phyloP scores from a whole-genome alignment of 2,329 filamentous ascomycete species.

The Beauveria rudraprayagi region DNA sequence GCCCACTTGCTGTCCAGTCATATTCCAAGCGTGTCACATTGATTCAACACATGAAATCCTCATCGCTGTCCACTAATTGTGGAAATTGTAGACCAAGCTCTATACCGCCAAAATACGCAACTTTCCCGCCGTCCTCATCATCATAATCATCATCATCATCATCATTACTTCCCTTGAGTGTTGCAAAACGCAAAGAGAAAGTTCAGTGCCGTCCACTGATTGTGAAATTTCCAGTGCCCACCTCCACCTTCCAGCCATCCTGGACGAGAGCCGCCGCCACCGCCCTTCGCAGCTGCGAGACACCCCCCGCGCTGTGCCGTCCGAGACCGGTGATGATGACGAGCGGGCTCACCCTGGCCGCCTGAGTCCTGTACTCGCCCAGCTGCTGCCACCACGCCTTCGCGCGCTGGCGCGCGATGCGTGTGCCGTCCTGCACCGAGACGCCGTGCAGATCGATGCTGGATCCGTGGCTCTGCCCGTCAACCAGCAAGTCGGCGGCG shows the following conservation, averaged over 20 bases:
- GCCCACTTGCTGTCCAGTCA: background rate
- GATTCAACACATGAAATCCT: background rate
- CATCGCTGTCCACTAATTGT: background rate
- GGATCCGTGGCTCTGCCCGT: constrained; percentile 51
- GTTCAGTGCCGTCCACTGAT: constrained; percentile 52
- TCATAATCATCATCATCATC: background rate
- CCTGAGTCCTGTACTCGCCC: constrained; percentile 52
- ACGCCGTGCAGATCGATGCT: constrained; percentile 78
- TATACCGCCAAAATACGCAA: background rate
- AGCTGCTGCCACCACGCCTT: constrained; percentile 68
- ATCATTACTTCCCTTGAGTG: background rate
- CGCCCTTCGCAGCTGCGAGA: constrained; percentile 66
- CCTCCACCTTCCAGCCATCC: constrained; percentile 77
- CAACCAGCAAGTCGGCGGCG: constrained; percentile 63
- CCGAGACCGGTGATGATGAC: constrained; percentile 77
- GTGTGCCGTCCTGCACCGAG: constrained; percentile 68
- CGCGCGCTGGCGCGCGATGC: constrained; percentile 63
- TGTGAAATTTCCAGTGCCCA: constrained; percentile 60
- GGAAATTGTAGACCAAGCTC: background rate
- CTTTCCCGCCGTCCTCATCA: background rate
- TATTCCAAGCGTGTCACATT: background rate
- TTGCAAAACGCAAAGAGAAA: background rate
- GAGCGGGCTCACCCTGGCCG: constrained; percentile 46
- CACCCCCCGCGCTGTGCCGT: constrained; percentile 68
- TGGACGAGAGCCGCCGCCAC: constrained; percentile 68